Percentiles rank a stretch among this genome's conserved stretches.
These are phyloP conservation scores for Hibiscus trionum DNA, from an alignment of 345 rosid genomes.

Conservation along the genomic window DNA sequence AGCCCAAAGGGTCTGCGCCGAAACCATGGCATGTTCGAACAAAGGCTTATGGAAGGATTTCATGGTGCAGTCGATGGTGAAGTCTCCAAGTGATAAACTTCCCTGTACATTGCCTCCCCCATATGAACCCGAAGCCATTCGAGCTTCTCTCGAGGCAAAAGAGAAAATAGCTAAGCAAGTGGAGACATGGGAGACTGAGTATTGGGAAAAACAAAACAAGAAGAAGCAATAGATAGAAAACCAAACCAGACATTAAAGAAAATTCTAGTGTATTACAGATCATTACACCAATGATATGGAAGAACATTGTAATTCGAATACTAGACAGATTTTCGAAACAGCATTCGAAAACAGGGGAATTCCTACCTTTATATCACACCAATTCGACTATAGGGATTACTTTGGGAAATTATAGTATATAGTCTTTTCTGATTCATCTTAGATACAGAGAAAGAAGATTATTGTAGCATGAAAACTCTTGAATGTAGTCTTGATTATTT, in stretches of 20 bases:
- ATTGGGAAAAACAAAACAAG: conserved; percentile 16
- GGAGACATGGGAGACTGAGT: conserved; percentile 43
- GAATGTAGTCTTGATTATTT: background rate
- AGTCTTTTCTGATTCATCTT: background rate
- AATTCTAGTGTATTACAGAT: background rate
- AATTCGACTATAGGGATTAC: background rate
- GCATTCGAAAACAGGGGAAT: background rate
- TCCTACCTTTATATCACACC: background rate
- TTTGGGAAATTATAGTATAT: background rate
- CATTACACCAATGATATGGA: background rate
- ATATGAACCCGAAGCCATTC: conserved; percentile 27
- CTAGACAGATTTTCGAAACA: background rate
- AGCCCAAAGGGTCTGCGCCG: conserved; percentile 33
- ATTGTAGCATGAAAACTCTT: background rate
- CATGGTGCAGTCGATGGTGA: conserved; percentile 46
- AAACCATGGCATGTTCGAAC: conserved; percentile 33
- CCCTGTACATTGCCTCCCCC: conserved; percentile 45
- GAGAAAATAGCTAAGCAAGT: conserved; percentile 33
- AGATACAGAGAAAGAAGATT: background rate
- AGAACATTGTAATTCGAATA: background rate
- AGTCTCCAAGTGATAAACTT: conserved; percentile 26
- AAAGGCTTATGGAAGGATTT: conserved; percentile 28
- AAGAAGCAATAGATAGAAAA: background rate
- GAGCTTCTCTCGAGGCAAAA: conserved; percentile 27
- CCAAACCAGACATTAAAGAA: background rate